A percentile compares a stretch with the other conserved stretches of the same genome.
Evolutionary conservation across 192 early-diverging fungal species (phyloP).

Genomic region (Spizellomyces punctatus): DNA sequence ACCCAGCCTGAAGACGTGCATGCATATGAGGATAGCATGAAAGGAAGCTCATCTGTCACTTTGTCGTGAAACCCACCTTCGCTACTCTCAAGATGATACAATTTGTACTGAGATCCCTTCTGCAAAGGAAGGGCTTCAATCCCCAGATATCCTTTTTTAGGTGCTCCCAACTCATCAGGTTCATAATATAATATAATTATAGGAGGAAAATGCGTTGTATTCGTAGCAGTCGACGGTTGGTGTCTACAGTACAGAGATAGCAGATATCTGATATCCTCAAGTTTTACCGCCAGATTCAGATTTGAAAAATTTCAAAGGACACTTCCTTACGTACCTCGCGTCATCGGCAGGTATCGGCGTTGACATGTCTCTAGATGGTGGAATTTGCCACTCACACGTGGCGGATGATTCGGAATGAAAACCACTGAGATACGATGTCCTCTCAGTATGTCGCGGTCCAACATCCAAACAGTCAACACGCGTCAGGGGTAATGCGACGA

Average conservation of each 20-base stretch:
- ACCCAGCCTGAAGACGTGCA: background rate
- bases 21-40: background rate
- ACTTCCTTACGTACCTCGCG: background rate
- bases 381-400: slow-evolving; percentile 1
- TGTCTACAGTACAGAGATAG: slow-evolving; percentile 2
- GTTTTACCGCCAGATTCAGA: background rate
- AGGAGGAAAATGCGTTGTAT: background rate
- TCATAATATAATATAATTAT: background rate
- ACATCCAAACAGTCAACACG: background rate
- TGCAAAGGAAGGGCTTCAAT: background rate
- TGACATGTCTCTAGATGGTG: background rate
- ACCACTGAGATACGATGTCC: background rate
- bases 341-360: background rate
- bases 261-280: background rate
- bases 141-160: background rate
- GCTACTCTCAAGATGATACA: too few relatives aligned
- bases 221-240: background rate
- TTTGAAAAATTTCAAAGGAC: background rate
- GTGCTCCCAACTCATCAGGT: background rate
- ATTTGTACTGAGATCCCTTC: background rate
- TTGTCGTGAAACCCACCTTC: too few relatives aligned
- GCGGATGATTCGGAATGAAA: background rate
- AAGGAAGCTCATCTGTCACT: too few relatives aligned
- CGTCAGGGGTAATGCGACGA: background rate
- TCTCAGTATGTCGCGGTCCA: background rate